These are phyloP conservation scores for Alnus rubra DNA, from an alignment of 306 rosid species.

Conservation along the genomic window DNA sequence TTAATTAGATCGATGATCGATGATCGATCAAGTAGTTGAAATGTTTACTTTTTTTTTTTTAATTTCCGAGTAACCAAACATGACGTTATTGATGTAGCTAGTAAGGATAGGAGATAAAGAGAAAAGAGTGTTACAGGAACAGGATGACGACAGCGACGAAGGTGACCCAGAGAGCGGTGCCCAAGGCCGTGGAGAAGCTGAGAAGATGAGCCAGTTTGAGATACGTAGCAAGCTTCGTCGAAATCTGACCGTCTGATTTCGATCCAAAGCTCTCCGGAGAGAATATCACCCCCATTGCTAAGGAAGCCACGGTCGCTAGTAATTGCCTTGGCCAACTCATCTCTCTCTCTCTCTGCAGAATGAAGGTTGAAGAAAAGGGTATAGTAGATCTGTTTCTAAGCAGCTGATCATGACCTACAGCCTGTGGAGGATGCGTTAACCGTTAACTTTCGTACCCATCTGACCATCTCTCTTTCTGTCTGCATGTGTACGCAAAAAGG, in stretches of 20 bases:
- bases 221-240: slow-evolving; percentile 52
- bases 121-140: slow-evolving; percentile 60
- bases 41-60: not conserved
- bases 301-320: slow-evolving; percentile 66
- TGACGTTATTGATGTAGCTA: too few species aligned
- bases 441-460: too few species aligned
- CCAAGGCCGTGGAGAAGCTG: slow-evolving; percentile 88
- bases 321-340: slow-evolving; percentile 88
- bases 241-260: slow-evolving; percentile 49
- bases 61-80: not conserved
- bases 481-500: too few species aligned
- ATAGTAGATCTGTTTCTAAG: too few species aligned
- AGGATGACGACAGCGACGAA: slow-evolving; percentile 92
- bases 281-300: slow-evolving; percentile 85
- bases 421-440: too few species aligned
- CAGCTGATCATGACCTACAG: too few species aligned
- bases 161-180: slow-evolving; percentile 92
- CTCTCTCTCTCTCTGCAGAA: slow-evolving; percentile 1
- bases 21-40: too few species aligned
- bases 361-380: not conserved
- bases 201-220: slow-evolving; percentile 86
- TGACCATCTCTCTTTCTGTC: too few species aligned
- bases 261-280: slow-evolving; percentile 88
- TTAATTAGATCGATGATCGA: too few species aligned
- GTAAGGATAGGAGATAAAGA: not conserved